phyloP scores from a whole-genome alignment of 129 eudicot species.

The Flaveria linearis region DNA sequence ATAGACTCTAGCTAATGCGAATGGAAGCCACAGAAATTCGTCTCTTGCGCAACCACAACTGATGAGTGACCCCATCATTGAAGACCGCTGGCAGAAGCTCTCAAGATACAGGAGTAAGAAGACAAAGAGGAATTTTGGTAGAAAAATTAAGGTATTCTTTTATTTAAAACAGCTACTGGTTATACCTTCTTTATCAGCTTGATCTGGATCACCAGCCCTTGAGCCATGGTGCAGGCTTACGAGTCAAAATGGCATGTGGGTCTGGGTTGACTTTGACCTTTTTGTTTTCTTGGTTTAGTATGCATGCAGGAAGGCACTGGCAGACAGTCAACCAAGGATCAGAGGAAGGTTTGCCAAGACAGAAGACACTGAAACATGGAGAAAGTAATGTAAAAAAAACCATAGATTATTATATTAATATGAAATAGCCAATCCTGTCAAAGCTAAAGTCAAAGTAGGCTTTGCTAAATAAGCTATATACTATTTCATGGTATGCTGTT shows the following conservation, averaged over 20 bases:
- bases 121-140: slow-evolving; percentile 80
- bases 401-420: slow-evolving; percentile 6
- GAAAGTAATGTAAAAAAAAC: slow-evolving; percentile 30
- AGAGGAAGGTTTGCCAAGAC: slow-evolving; percentile 49
- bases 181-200: background rate
- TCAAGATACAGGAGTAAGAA: slow-evolving; percentile 92
- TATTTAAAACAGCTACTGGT: background rate
- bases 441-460: slow-evolving; percentile 30
- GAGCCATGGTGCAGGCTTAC: slow-evolving; percentile 1
- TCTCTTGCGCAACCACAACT: slow-evolving; percentile 25
- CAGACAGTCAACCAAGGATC: slow-evolving; percentile 48
- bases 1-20: slow-evolving; percentile 30
- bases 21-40: slow-evolving; percentile 20
- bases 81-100: slow-evolving; percentile 80
- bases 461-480: slow-evolving; percentile 31
- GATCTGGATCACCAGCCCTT: background rate
- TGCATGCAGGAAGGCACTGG: slow-evolving; percentile 48
- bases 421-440: slow-evolving; percentile 13
- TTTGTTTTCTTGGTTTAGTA: slow-evolving; percentile 34
- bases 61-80: slow-evolving; percentile 28
- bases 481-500: slow-evolving; percentile 22
- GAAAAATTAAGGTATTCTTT: slow-evolving; percentile 76
- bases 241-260: background rate
- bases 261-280: slow-evolving; percentile 10
- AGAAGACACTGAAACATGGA: slow-evolving; percentile 30